These are phyloP conservation scores for Verticillium alfalfae DNA, from an alignment of 2,329 filamentous ascomycete genomes.

Conservation along the genomic window DNA sequence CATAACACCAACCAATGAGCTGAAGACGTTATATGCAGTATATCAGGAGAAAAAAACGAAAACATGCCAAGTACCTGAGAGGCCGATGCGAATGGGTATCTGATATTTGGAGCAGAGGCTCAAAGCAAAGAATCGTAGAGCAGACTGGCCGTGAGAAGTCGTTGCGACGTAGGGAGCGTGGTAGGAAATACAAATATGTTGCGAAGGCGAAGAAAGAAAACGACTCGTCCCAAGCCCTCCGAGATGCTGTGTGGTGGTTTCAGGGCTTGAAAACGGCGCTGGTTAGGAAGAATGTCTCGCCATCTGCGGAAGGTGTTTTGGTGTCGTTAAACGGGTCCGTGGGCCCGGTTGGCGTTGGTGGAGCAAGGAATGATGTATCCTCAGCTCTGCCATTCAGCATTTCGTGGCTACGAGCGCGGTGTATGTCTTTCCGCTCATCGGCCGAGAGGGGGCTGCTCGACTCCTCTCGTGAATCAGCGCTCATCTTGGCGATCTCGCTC, in stretches of 20 bases:
- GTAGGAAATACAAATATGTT: background rate
- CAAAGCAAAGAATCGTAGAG: background rate
- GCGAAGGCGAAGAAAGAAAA: background rate
- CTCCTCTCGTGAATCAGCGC: slow-evolving; percentile 19
- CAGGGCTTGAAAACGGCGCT: slow-evolving; percentile 13
- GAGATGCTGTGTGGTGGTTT: background rate
- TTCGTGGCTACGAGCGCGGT: slow-evolving; percentile 47
- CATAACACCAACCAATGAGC: background rate
- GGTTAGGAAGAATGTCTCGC: slow-evolving; percentile 11
- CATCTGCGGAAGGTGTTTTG: slow-evolving; percentile 2
- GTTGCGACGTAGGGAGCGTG: background rate
- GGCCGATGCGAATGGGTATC: background rate
- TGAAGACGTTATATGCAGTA: background rate
- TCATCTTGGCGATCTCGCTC: slow-evolving; percentile 47
- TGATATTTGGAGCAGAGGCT: background rate
- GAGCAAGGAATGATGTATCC: slow-evolving; percentile 20
- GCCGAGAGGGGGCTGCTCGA: slow-evolving; percentile 25
- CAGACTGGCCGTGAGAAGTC: background rate
- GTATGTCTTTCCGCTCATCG: slow-evolving; percentile 32
- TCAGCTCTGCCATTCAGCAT: slow-evolving; percentile 27
- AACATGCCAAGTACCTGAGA: background rate
- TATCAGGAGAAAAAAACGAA: background rate
- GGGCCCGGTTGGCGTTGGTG: slow-evolving; percentile 15
- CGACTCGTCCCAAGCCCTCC: background rate
- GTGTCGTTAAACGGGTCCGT: slow-evolving; percentile 12